Evolutionary conservation across 1,139 yeast genomes (phyloP).

Genomic region (Spencermartinsiella ligniputridi): DNA sequence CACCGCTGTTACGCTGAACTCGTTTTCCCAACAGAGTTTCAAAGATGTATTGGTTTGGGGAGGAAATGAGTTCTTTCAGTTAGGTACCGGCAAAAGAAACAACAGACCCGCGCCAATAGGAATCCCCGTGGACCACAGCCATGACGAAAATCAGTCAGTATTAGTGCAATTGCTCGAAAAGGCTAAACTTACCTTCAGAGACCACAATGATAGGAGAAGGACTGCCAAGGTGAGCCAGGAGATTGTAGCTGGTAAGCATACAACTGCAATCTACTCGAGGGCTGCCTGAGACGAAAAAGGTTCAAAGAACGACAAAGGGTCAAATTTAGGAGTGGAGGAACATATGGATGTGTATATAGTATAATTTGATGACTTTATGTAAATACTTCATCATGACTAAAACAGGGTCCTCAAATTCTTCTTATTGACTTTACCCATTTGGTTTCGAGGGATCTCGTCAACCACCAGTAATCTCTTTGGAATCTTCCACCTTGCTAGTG

Average conservation of each 20-base stretch:
- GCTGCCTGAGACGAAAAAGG: conserved; percentile 9
- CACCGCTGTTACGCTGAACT: conserved; percentile 51
- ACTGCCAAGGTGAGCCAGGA: conserved; percentile 45
- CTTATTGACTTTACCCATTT: conserved; percentile 36
- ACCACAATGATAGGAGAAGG: conserved; percentile 22
- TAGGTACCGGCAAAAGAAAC: conserved; percentile 73
- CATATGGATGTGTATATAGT: conserved; percentile 1
- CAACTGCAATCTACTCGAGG: conserved; percentile 56
- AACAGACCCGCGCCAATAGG: conserved; percentile 59
- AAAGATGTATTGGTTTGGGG: conserved; percentile 77
- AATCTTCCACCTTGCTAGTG: conserved; percentile 30
- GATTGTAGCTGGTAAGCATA: conserved; percentile 56
- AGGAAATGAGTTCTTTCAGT: conserved; percentile 73
- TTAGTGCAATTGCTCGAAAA: conserved; percentile 12
- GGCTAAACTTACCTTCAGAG: conserved; percentile 18
- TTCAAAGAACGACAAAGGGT: too few relatives aligned
- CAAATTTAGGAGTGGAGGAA: too few relatives aligned
- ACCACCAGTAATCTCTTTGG: conserved; percentile 28
- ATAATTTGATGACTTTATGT: not conserved
- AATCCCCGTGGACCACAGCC: conserved; percentile 41
- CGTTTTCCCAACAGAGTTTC: conserved; percentile 18
- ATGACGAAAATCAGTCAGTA: conserved; percentile 5
- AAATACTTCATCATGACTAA: not conserved
- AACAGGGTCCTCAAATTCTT: conserved; percentile 28
- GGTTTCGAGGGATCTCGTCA: conserved; percentile 33